Evolutionary conservation across 768 basidiomycete genomes (phyloP), one percentile per base, ranked within the genome.

Genomic region (Auriculariales sp.): DNA sequence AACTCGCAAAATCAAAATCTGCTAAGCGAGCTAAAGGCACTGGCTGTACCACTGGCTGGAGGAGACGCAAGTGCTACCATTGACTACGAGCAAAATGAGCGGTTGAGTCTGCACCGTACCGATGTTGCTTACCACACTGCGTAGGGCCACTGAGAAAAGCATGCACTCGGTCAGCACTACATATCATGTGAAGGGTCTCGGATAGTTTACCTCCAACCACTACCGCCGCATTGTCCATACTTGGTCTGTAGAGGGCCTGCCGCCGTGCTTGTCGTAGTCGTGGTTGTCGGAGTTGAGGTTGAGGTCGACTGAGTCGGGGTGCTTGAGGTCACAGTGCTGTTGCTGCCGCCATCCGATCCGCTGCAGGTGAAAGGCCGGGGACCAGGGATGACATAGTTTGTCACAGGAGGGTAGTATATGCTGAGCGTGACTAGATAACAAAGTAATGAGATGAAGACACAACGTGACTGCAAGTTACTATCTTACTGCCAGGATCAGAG

Each of bases 401-500:
- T 47, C 19, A 33, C 1, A 14, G 46, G 46, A 17, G 46, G 46
- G 46, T 47, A 30, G 57, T 64, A 62, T 51, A 64, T 60, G 57
- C 64, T 62, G 57, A 66, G 57, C 47, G 47, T 62, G 53, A 66
- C 39, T 44, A 25, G 12, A 19, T 6, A 17, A 19, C 15, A 36
- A 7, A 19, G 6, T 5, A 36, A 19, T 17, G 35, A 7, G n/a
- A 17, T 6, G 35, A 36, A 5, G 5, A 17, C 6, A 36, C 22
- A 17, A 19, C 6, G 5, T 12, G 15, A 6, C 6, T 6, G 6
- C 6, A 17, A 17, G n/a, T 6, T 7, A 19, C 6, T 12, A 5
- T 24, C 39, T 5, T 44, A 44, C 39, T 59, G 53, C 65, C 65
- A 17, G 65, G 65, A 56, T 66, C 64, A 27, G 62, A 60, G 14